Base-by-base conservation (phyloP, 2,329 filamentous ascomycete genomes). In the Metarhizium anisopliae region DNA sequence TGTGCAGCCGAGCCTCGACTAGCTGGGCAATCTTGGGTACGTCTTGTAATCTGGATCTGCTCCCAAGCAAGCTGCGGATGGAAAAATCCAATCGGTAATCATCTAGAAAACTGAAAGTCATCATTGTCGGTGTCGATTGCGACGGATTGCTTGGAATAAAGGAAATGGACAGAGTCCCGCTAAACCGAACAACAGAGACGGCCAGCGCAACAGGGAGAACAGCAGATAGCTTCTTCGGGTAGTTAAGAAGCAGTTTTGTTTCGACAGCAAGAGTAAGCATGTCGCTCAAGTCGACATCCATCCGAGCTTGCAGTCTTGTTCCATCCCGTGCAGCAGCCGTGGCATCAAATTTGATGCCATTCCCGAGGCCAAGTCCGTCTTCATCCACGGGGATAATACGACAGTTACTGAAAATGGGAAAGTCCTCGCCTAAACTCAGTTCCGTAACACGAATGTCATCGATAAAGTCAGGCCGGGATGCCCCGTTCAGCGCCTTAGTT, bases 401-500 rank as follows among this genome's bases (percentile, higher is more conserved):
- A 67, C 94, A 97, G 70, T 99, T 99, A 75, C 92, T 96, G 71
- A 99, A 95, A 54, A 99, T 99, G 32, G 94, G 94, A 61, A 97
- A 99, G 65, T 99, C 94, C 65, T 99, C 94, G 35, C 94, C 94
- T 4, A 99, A 77, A 52, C 87, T 95, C 58, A 99, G 84, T 72
- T 99, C 93, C 2, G 92, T 96, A 54, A 99, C 89, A 30, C 86
- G 86, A 59, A 99, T 97, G 67, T 94, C 89, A 68, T 95, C 93
- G 36, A 99, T 78, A 70, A 95, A 99, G 61, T 92, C 89, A 0
- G 94, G 94, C 55, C 94, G 87, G 49, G 85, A 85, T 11, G 83
- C 80, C n/a, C 92, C 87, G 65, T 99, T 99, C 56, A 99, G 77
- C 0, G 93, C 82, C 54, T 89, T 89, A 1, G 86, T 95, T 43